Evolutionary conservation across 228 moss, liverwort and hornwort genomes (phyloP).

Genomic region (Sphagnum magellanicum): DNA sequence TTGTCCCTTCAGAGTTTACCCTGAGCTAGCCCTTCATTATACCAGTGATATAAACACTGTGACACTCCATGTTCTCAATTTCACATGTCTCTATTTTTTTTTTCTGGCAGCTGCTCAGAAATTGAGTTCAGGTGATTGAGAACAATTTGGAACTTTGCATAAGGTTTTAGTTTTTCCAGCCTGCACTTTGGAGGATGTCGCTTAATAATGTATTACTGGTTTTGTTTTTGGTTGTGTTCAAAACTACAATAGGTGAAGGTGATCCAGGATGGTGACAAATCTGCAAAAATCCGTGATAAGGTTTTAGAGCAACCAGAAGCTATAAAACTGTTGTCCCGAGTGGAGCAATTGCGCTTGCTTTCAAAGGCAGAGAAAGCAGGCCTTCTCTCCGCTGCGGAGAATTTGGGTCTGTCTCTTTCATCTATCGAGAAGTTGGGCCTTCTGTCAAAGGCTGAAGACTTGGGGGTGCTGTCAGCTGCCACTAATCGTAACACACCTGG

Average conservation of each 20-base stretch:
- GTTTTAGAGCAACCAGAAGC: slow-evolving; percentile 26
- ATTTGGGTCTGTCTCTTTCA: slow-evolving; percentile 70
- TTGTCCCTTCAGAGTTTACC: too few species aligned
- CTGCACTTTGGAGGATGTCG: neutral
- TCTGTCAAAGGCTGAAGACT: slow-evolving; percentile 74
- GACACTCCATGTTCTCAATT: too few species aligned
- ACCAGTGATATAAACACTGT: too few species aligned
- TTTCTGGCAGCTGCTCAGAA: neutral
- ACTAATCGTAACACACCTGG: slow-evolving; percentile 62
- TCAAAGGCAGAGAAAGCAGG: slow-evolving; percentile 90
- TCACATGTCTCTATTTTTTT: neutral
- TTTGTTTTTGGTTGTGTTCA: neutral
- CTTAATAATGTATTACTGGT: neutral
- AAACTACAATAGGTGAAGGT: slow-evolving; percentile 51
- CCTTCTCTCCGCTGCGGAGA: slow-evolving; percentile 64
- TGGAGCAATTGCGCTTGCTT: slow-evolving; percentile 71
- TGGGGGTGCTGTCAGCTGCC: slow-evolving; percentile 80
- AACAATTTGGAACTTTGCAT: neutral
- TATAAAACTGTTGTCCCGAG: slow-evolving; percentile 71
- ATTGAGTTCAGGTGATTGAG: neutral
- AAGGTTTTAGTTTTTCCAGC: neutral
- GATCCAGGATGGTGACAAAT: slow-evolving; percentile 47
- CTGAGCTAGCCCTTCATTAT: too few species aligned
- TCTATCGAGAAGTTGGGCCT: slow-evolving; percentile 80
- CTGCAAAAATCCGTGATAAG: slow-evolving; percentile 50